phyloP scores from a whole-genome alignment of 164 flowering plant genomes.

The Paratinospora sagittata region DNA sequence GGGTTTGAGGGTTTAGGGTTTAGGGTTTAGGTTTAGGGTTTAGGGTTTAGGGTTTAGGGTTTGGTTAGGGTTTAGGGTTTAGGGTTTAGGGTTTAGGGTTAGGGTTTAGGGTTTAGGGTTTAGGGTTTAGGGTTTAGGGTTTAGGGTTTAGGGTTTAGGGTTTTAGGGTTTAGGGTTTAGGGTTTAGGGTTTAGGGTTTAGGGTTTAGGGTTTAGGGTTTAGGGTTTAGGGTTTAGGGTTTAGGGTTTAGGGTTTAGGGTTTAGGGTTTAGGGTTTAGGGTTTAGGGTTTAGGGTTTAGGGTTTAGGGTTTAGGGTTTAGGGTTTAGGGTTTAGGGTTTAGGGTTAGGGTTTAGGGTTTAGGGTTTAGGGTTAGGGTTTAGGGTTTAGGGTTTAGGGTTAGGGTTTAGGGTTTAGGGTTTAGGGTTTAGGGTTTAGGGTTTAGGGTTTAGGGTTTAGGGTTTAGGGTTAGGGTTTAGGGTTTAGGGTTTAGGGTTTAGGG shows the following conservation, averaged over 20 bases:
- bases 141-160: slow-evolving; percentile 6
- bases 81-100: slow-evolving; percentile 11
- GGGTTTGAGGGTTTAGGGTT: background rate
- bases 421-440: slow-evolving; percentile 17
- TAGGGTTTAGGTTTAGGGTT: slow-evolving; percentile 6
- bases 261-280: slow-evolving; percentile 10
- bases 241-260: slow-evolving; percentile 15
- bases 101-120: slow-evolving; percentile 5
- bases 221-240: slow-evolving; percentile 10
- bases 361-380: no score
- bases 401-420: slow-evolving; percentile 18
- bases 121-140: slow-evolving; percentile 5
- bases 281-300: slow-evolving; percentile 9
- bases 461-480: slow-evolving; percentile 16
- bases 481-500: slow-evolving; percentile 20
- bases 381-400: slow-evolving; percentile 16
- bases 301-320: slow-evolving; percentile 15
- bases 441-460: slow-evolving; percentile 15
- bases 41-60: slow-evolving; percentile 12
- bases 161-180: slow-evolving; percentile 10
- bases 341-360: slow-evolving; percentile 17
- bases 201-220: slow-evolving; percentile 3
- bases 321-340: slow-evolving; percentile 13
- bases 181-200: slow-evolving; percentile 9
- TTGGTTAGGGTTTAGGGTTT: background rate